Evolutionary conservation across 768 basidiomycete genomes (phyloP).

Genomic region (Rickenella mellea): DNA sequence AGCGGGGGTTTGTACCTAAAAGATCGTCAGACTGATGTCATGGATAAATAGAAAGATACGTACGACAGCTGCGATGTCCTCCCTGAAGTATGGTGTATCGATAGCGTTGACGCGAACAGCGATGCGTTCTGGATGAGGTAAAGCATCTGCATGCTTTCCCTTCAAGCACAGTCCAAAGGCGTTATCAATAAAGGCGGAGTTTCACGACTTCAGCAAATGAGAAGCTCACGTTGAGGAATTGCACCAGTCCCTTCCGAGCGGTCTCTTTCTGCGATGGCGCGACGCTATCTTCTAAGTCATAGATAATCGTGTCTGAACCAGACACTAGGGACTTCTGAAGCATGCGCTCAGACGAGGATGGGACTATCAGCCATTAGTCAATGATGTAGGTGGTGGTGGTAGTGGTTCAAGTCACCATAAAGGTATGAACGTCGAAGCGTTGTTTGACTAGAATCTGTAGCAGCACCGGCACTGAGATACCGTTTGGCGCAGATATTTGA

Average conservation of each 20-base stretch:
- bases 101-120: conserved; percentile 67
- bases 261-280: conserved; percentile 40
- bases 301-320: conserved; percentile 68
- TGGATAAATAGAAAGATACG: conserved; percentile 8
- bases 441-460: too few species aligned
- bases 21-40: background rate
- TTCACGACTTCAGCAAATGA: too few species aligned
- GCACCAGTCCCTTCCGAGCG: conserved; percentile 44
- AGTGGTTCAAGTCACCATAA: background rate
- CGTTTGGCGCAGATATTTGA: too few species aligned
- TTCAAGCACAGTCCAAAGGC: background rate
- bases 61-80: conserved; percentile 57
- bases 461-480: too few species aligned
- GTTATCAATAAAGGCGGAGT: background rate
- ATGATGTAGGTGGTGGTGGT: background rate
- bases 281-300: conserved; percentile 86
- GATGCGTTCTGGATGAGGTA: conserved; percentile 40
- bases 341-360: conserved; percentile 72
- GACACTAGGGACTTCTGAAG: conserved; percentile 63
- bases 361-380: conserved; percentile 35
- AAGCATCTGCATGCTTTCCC: conserved; percentile 14
- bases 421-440: conserved; percentile 2
- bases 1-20: conserved; percentile 33
- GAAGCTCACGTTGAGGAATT: conserved; percentile 44
- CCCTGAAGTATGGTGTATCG: conserved; percentile 52